Base-by-base conservation (phyloP, 2,329 filamentous ascomycete genomes). In the Fusarium illudens region DNA sequence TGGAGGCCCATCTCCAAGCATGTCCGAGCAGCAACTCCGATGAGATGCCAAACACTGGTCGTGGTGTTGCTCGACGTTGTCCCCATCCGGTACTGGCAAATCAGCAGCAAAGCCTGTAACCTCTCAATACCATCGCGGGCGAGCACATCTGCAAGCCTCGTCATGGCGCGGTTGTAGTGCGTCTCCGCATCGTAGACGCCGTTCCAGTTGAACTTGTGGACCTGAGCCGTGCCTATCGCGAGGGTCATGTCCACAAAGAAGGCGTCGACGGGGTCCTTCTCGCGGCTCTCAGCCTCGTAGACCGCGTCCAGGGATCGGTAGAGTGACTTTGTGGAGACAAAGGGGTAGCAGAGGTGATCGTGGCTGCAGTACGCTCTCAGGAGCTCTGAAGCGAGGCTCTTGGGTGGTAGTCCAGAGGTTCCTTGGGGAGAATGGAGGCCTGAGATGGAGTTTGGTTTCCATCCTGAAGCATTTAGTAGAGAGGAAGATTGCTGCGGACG, bases 121-220 rank as follows among this genome's bases (percentile, higher is more conserved):
- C 78, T 75, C 48, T 76, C 70, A 4, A 81, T 72, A 0, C 78
- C 79, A 12, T 78, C 79, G 0, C 68, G 51, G 2, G 75, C 73
- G 9, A 83, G 72, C 1, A 83, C 79, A 10, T 76, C 72, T 15
- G 73, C 75, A 1, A 82, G 62, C n/a, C 76, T 74, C 1, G 68
- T 71, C 72, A 79, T 79, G 4, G 81, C 80, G 11, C 79, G 73
- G 13, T 75, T 74, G 42, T 82, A 79, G 27, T 81, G 80, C 2
- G 74, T 79, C 51, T 82, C 80, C 4, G 80, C 81, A 62, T 81
- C 79, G 3, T 79, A 80, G 3, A 81, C 69, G 7, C 75, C 78
- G 53, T 81, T 77, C 80, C 81, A 83, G 36, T 83, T 79, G 48
- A 80, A 80, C 64, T 82, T 83, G 62, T 79, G 77, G 6, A 81